Percentiles rank a stretch among this genome's conserved stretches.
Evolutionary conservation across 148 eudicot genomes (phyloP).

Genomic region (Nepenthes mirabilis): DNA sequence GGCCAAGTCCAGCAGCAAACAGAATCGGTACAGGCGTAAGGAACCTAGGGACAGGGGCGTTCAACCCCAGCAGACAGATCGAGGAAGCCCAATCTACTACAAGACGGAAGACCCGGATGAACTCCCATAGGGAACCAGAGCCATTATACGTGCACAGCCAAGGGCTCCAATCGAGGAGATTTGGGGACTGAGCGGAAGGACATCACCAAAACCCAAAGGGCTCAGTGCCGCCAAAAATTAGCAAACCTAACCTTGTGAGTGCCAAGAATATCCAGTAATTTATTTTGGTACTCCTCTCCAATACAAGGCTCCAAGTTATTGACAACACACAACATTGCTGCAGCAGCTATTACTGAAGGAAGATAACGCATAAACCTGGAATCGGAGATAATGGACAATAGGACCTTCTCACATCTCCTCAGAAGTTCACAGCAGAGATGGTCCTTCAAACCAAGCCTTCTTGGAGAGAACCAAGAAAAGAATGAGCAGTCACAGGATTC

Average conservation of each 20-base stretch:
- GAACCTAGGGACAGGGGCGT: too few species aligned
- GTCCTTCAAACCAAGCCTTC: conserved; percentile 40
- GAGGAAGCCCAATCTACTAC: too few species aligned
- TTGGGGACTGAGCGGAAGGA: too few species aligned
- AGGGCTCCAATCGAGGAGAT: too few species aligned
- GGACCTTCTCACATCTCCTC: conserved; percentile 36
- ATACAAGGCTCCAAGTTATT: conserved; percentile 34
- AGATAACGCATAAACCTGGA: conserved; percentile 37
- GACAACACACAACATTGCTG: conserved; percentile 49
- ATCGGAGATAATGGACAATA: conserved; percentile 40
- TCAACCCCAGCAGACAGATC: too few species aligned
- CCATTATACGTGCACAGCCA: too few species aligned
- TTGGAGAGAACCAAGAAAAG: conserved; percentile 48
- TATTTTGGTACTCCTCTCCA: conserved; percentile 32
- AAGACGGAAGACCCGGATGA: too few species aligned
- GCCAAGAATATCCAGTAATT: conserved; percentile 37
- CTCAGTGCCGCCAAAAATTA: too few species aligned
- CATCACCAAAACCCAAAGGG: too few species aligned
- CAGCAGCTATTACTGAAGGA: conserved; percentile 59
- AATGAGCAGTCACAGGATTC: conserved; percentile 66
- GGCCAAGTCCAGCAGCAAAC: too few species aligned
- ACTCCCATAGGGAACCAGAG: too few species aligned
- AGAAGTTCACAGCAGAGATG: conserved; percentile 29
- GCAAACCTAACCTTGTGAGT: conserved; percentile 31
- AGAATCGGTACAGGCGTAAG: too few species aligned